Percentiles rank a stretch among this genome's conserved stretches.
phyloP scores from a whole-genome alignment of 352 stramenopile species.

The Phytophthora pistaciae region DNA sequence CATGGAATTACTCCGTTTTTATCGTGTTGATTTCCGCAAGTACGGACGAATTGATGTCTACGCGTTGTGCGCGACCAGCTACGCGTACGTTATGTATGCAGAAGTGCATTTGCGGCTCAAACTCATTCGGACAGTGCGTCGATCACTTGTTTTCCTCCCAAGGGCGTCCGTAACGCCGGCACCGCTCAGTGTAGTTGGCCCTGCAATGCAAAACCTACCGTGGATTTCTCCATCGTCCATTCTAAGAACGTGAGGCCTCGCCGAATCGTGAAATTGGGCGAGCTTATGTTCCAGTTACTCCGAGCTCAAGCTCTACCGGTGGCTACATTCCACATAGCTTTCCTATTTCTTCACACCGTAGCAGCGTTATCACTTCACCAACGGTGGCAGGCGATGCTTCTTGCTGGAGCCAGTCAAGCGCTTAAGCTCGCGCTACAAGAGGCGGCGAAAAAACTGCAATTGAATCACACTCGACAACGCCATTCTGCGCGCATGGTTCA shows the following conservation, averaged over 20 bases:
- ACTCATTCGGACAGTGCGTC: constrained; percentile 1
- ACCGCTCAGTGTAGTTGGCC: constrained; percentile 2
- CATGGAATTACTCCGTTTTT: constrained; percentile 16
- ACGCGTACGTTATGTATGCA: constrained; percentile 13
- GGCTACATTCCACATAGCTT: constrained; percentile 20
- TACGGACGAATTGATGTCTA: constrained; percentile 14
- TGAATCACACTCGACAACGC: constrained; percentile 23
- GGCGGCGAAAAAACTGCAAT: constrained; percentile 32
- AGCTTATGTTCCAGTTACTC: constrained; percentile 13
- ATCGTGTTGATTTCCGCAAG: not conserved
- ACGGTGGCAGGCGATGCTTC: constrained; percentile 39
- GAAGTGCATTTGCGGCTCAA: constrained; percentile 9
- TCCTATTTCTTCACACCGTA: constrained; percentile 37
- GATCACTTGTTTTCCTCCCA: constrained; percentile 5
- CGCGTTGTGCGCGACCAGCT: constrained; percentile 10
- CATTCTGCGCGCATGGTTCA: constrained; percentile 33
- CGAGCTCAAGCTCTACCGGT: constrained; percentile 15
- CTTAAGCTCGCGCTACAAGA: constrained; percentile 48
- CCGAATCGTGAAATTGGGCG: not conserved
- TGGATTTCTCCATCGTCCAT: not conserved
- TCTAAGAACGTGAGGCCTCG: not conserved
- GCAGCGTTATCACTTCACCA: constrained; percentile 18
- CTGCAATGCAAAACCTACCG: not conserved
- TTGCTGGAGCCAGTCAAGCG: constrained; percentile 31
- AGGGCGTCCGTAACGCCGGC: not conserved